A percentile compares a stretch with the other conserved stretches of the same genome.
Evolutionary conservation across 2,329 filamentous ascomycete species (phyloP).

Genomic region (Zymoseptoria crescenta): DNA sequence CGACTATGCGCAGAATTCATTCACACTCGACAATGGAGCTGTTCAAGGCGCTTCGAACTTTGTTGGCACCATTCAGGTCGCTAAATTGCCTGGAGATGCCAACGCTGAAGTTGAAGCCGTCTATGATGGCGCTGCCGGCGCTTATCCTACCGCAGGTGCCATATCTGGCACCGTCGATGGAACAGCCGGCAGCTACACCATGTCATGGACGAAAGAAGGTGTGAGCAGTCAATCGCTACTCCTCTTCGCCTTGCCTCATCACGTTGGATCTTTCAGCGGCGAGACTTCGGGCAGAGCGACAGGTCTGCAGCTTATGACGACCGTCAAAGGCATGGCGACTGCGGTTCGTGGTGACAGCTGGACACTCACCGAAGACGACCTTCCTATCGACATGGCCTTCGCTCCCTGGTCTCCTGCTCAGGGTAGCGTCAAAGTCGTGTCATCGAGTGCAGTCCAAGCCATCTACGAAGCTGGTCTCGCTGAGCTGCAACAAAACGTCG

Average conservation of each 20-base stretch:
- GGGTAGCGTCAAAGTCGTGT: slow-evolving; percentile 33
- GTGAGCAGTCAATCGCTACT: slow-evolving; percentile 53
- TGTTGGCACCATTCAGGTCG: slow-evolving; percentile 71
- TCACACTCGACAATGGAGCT: slow-evolving; percentile 52
- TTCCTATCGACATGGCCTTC: slow-evolving; percentile 70
- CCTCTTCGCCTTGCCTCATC: slow-evolving; percentile 86
- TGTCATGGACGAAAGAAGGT: slow-evolving; percentile 67
- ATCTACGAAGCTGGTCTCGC: slow-evolving; percentile 53
- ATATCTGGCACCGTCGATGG: slow-evolving; percentile 57
- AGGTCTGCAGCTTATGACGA: slow-evolving; percentile 60
- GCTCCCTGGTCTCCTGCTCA: slow-evolving; percentile 61
- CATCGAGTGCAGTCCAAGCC: slow-evolving; percentile 35
- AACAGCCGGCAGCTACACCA: slow-evolving; percentile 59
- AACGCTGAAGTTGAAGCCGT: slow-evolving; percentile 51
- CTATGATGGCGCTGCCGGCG: slow-evolving; percentile 68
- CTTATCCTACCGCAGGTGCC: slow-evolving; percentile 59
- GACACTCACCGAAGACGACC: slow-evolving; percentile 66
- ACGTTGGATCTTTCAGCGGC: slow-evolving; percentile 64
- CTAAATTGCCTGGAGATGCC: slow-evolving; percentile 56
- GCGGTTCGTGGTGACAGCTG: slow-evolving; percentile 65
- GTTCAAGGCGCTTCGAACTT: slow-evolving; percentile 61
- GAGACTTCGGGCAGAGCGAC: slow-evolving; percentile 42
- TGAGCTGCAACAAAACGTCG: slow-evolving; percentile 71
- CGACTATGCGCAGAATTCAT: slow-evolving; percentile 48
- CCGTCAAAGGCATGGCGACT: slow-evolving; percentile 74